Base-by-base conservation (phyloP, 805 yeast genomes). In the Metschnikowia dekortorum region DNA sequence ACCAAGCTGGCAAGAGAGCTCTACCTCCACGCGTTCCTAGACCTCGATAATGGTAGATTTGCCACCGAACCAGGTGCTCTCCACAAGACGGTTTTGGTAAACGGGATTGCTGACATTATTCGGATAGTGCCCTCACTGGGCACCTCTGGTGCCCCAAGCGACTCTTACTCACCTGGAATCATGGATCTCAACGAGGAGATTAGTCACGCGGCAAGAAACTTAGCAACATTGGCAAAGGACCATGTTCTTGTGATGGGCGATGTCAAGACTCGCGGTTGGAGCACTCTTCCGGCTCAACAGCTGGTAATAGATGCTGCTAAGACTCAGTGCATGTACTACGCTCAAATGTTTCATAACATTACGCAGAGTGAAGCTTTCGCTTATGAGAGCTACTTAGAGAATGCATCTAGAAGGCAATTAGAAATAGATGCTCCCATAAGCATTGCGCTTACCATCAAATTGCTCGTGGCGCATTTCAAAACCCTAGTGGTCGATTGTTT, bases 1-100 rank as follows among this genome's bases (percentile, higher is more conserved):
- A 63, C 63, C 8, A 83, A 85, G 1, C 78, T 77, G 50, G 82
- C 87, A 2, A 71, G 91, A 52, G 92, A 87, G 61, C 61, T 86
- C 11, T 60, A 78, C 40, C 76, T 81, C n/a, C 83, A 82, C 60
- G 78, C 77, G 2, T 78, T 76, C 52, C 52, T 80, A 13, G 71
- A 80, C 57, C 50, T 71, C 5, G 52, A 61, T 0, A 44, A 46
- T 7, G 59, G 58, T 6, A 16, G 34, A 8, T 59, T 69, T 26
- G 47, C 55, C 3, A 47, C 53, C 0, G 33, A 45, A 4, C 40
- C 30, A 2, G 47, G 45, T 3, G 48, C 39, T 13, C 41, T 47
- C 45, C 2, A 54, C 3, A 59, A 68, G 8, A 66, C 68, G 43
- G 70, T 81, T 1, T 62, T 83, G 22, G 72, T 84, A 6, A 82